Conservation (phyloP, 768 basidiomycete genomes). For the Galerina sulciceps region DNA sequence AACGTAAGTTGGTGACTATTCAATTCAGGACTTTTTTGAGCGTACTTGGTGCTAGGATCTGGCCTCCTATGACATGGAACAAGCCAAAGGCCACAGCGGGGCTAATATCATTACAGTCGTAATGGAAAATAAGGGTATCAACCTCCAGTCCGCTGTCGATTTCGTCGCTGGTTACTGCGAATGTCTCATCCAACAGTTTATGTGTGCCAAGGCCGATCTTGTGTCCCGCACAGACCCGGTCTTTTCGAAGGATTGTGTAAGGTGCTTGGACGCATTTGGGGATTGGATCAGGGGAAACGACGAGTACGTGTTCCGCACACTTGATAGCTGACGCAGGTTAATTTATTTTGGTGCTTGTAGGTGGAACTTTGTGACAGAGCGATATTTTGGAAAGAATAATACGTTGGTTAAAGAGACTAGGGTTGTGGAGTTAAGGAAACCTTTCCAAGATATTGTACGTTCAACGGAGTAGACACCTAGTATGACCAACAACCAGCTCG, state of each 20-base stretch:
- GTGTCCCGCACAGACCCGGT: neutral
- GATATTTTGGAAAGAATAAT: slow-evolving; percentile 8
- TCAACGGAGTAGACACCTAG: neutral
- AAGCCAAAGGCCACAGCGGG: slow-evolving; percentile 8
- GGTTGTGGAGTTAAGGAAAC: slow-evolving; percentile 3
- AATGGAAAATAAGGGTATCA: slow-evolving; percentile 7
- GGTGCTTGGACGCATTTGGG: slow-evolving; percentile 4
- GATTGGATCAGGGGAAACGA: slow-evolving; percentile 10
- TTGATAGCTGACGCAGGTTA: no score
- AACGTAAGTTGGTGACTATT: neutral
- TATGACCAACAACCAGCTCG: no score
- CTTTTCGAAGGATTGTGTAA: neutral
- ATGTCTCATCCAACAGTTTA: neutral
- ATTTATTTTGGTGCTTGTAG: neutral
- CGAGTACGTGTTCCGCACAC: neutral
- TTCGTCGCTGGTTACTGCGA: slow-evolving; percentile 8
- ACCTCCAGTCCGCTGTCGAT: slow-evolving; percentile 5
- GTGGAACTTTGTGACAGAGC: slow-evolving; percentile 9
- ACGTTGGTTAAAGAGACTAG: slow-evolving; percentile 1
- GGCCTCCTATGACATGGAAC: slow-evolving; percentile 10
- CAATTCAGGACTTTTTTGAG: neutral
- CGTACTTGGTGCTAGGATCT: neutral
- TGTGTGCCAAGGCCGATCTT: neutral
- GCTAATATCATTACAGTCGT: slow-evolving; percentile 9
- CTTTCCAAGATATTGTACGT: neutral